Conservation (phyloP, 2,329 filamentous ascomycete species). For the Neonectria faginata region DNA sequence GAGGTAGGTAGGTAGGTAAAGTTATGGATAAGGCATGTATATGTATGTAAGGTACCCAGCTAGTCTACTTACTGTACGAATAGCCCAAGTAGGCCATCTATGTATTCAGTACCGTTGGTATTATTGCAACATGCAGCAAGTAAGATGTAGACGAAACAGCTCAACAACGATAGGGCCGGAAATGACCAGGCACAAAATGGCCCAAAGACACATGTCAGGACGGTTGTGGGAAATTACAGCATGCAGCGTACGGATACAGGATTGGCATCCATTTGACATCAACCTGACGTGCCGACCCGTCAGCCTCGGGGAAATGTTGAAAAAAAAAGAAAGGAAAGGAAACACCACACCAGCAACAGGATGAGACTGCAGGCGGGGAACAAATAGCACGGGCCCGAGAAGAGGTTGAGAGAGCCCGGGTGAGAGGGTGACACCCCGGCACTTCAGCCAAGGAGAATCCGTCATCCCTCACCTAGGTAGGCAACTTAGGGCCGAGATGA, state of each 20-base stretch:
- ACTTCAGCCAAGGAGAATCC: slow-evolving; percentile 19
- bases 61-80: too few species aligned
- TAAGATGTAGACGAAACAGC: neutral
- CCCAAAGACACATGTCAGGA: slow-evolving; percentile 18
- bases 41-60: too few species aligned
- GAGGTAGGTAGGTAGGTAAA: too few species aligned
- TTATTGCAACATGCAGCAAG: too few species aligned
- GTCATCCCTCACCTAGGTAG: slow-evolving; percentile 6
- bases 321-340: neutral
- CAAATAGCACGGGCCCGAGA: slow-evolving; percentile 23
- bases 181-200: slow-evolving; percentile 4
- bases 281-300: slow-evolving; percentile 14
- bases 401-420: slow-evolving; percentile 13
- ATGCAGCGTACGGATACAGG: neutral
- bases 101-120: too few species aligned
- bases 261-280: slow-evolving; percentile 13
- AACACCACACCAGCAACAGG: neutral
- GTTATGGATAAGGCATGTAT: neutral
- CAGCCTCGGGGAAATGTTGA: slow-evolving; percentile 8
- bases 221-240: neutral
- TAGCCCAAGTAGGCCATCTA: too few species aligned
- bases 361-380: slow-evolving; percentile 13
- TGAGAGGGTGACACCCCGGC: slow-evolving; percentile 10
- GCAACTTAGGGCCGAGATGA: slow-evolving; percentile 16
- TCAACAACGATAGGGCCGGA: slow-evolving; percentile 1